Evolutionary conservation across 169 alveolate species (phyloP), one percentile per base, ranked within the genome.

Genomic region (Plasmodium vinckei): DNA sequence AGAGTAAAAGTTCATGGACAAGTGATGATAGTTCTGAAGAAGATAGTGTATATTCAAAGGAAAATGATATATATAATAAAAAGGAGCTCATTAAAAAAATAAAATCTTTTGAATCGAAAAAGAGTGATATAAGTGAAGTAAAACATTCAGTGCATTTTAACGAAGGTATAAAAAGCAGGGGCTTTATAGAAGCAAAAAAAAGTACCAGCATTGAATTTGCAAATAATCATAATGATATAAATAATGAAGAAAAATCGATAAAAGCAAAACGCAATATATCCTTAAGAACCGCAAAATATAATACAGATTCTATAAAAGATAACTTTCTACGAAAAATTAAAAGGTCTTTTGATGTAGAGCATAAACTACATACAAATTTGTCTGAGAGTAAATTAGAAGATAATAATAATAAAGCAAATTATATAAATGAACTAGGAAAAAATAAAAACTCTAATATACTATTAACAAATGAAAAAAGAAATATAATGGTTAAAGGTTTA

Each of bases 281-380:
- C 9, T 53, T 71, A 39, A 51, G 84, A 54, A 77, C 56, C 47
- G 12, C 60, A 53, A 77, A 63, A 15, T 63, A 13, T 2, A 54
- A 44, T 21, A 47, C 10, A 6, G 44, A 67, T 56, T 39, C 82
- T 59, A 67, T 54, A 70, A 60, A 64, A n/a, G 68, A 33, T 27
- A 79, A 71, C 49, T 67, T 79, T 27, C 19, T 56, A 57, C 49
- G 67, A 47, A 56, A 67, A 60, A 13, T 1, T 44, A 63, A 73
- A 33, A 72, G 49, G 39, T n/a, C 72, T 17, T 7, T 13, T 27
- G 5, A 27, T 49, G 33, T 33, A 15, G 57, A 49, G 25, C 25
- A 13, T 10, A 63, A 54, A 71, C 6, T 53, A 54, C 5, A 51
- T 23, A n/a, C 49, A 54, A 47, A 70, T 6, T 23, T 9, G 42